Evolutionary conservation across 2,329 filamentous ascomycete species (phyloP), one percentile per base, ranked within the genome.

Genomic region (Endoconidiophora polonica): DNA sequence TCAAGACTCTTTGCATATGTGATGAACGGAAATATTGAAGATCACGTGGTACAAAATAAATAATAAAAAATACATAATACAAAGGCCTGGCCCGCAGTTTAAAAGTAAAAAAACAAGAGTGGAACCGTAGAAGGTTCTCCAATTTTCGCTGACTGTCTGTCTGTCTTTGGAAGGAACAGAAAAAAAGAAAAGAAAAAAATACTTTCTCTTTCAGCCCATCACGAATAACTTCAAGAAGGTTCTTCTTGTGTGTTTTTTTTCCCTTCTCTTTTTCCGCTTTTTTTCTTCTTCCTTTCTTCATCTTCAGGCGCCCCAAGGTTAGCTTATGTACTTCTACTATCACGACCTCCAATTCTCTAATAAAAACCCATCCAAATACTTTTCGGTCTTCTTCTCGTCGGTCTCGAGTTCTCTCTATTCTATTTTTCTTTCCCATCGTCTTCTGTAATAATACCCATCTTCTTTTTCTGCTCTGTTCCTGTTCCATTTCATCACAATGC

Each of bases 401-500:
- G 18, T 36, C 29, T 45, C 43, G 12, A 37, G 50, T 43, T 24
- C 36, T 18, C 33, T 46, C 10, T 48, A 45, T 45, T 43, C 26
- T 43, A 45, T 44, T 33, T 44, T 37, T 42, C 57, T 57, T 55
- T 56, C 56, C 58, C 55, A 57, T 55, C 53, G 54, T 54, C 55
- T 37, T 49, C 43, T 46, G 39, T 47, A 46, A 44, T 46, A 48
- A 54, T 51, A 54, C 46, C 45, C 48, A 33, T 33, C 12, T 37
- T 33, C 41, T 49, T 54, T 57, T 56, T 56, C 54, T 58, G 55
- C 52, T 56, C 58, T 58, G 52, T 53, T 51, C 53, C 48, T 47
- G 55, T 54, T 55, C 61, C 59, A 60, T 56, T 58, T 59, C 57
- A 56, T 60, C 70, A 84, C 68, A 65, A 98, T 98, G 91, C 91